These are phyloP conservation scores for Dothistroma septosporum DNA, from an alignment of 2,329 filamentous ascomycete species.

Conservation along the genomic window DNA sequence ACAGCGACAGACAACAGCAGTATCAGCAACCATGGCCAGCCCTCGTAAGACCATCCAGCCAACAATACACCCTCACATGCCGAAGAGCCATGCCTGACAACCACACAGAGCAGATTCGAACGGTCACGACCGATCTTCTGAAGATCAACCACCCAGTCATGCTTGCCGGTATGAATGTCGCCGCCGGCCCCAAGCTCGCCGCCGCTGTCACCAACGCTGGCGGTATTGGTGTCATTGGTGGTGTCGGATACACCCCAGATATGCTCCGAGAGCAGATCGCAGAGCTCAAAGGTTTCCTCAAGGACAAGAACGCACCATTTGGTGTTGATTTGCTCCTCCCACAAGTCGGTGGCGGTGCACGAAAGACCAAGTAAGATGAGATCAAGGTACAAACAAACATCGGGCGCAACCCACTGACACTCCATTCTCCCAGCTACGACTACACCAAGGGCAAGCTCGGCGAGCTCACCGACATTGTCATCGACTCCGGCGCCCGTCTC, in stretches of 20 bases:
- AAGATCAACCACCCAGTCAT: slow-evolving; percentile 96
- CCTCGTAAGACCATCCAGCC: slow-evolving; percentile 59
- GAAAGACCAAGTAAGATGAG: slow-evolving; percentile 76
- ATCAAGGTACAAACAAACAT: background rate
- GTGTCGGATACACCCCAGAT: slow-evolving; percentile 91
- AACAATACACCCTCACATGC: slow-evolving; percentile 32
- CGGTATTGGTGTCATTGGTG: slow-evolving; percentile 92
- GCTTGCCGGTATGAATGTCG: slow-evolving; percentile 98
- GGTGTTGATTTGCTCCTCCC: slow-evolving; percentile 91
- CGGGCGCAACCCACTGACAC: background rate
- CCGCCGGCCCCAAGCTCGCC: slow-evolving; percentile 90
- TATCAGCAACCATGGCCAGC: slow-evolving; percentile 52
- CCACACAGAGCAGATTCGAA: slow-evolving; percentile 74
- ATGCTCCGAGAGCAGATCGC: slow-evolving; percentile 94
- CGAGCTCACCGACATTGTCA: slow-evolving; percentile 85
- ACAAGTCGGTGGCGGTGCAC: slow-evolving; percentile 87
- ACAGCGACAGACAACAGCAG: background rate
- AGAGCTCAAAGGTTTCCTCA: slow-evolving; percentile 83
- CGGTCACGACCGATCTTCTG: slow-evolving; percentile 89
- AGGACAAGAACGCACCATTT: slow-evolving; percentile 90
- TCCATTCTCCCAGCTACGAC: slow-evolving; percentile 67
- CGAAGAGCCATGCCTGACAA: background rate
- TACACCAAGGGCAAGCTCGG: slow-evolving; percentile 99
- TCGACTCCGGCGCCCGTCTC: slow-evolving; percentile 82
- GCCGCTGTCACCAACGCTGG: slow-evolving; percentile 96